Base-by-base conservation (phyloP, 106 monocot species). In the Dioscorea dumetorum region DNA sequence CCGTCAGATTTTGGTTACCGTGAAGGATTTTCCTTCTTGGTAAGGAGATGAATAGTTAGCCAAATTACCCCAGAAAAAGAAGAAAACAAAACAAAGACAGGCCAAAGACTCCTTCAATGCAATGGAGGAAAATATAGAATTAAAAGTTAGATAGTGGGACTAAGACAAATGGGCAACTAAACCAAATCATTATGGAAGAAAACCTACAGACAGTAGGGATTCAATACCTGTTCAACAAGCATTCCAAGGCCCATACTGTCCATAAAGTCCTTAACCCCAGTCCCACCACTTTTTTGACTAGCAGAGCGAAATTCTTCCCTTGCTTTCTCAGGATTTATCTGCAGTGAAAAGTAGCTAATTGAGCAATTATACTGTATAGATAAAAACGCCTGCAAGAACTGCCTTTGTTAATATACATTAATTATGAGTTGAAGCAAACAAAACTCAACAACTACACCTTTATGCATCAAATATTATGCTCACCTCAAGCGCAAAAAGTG, bases 251-350 rank as follows among this genome's bases (percentile, higher is more conserved):
- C 97, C 97, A 97, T 87, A 67, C 89, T 89, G 50, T 97, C 97
- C 92, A 97, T 97, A 64, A 97, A 87, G 71, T 97, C 92, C 77
- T 97, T 97, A 48, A 97, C 92, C 19, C 92, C 97, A 54, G 80
- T 81, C 8, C 88, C 91, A 33, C 92, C 97, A 81, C 62, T 78
- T 53, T 54, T 83, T 72, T 95, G 79, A 71, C 78, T 87, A 49
- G 89, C 84, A 80, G 61, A 74, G 15, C 89, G 86, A 75, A 89
- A 97, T 73, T 97, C 97, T 67, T 97, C 97, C 67, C 87, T 84
- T 14, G 97, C 84, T 60, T 90, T 97, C 65, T 97, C 97, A 33
- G 97, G 97, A 72, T 97, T 97, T 80, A 97, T 92, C 97, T 97
- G 79, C 48, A 50, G 57, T 69, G n/a, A 66, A 57, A 63, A 13